Percentiles rank a stretch among this genome's conserved stretches.
These are phyloP conservation scores for Trypanosoma rangeli DNA, from an alignment of 208 protist species.

Conservation along the genomic window DNA sequence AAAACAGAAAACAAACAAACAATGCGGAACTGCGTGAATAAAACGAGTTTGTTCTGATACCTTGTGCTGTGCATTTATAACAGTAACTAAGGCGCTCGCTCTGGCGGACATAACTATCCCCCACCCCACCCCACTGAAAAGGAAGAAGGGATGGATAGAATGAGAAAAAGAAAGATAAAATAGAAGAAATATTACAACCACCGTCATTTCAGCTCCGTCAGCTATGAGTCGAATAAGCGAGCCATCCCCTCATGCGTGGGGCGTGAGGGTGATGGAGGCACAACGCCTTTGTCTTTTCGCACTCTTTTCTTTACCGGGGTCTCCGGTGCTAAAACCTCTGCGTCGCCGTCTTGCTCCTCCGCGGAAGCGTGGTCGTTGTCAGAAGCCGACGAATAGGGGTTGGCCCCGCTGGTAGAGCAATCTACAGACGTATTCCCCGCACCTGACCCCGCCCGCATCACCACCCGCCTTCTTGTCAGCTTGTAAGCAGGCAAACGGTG, in stretches of 20 bases:
- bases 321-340: slow-evolving; percentile 26
- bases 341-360: slow-evolving; percentile 19
- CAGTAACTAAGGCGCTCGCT: slow-evolving; percentile 3
- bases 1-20: slow-evolving; percentile 25
- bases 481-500: slow-evolving; percentile 27
- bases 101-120: too few species aligned
- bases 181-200: too few species aligned
- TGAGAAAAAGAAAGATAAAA: neutral
- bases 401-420: neutral
- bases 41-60: neutral
- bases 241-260: slow-evolving; percentile 3
- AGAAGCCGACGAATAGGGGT: neutral
- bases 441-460: neutral
- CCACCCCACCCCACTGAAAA: too few species aligned
- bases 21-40: neutral
- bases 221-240: neutral
- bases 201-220: neutral
- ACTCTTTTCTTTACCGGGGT: slow-evolving; percentile 29
- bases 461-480: slow-evolving; percentile 13
- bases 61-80: slow-evolving; percentile 7
- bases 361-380: neutral
- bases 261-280: slow-evolving; percentile 30
- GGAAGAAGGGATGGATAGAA: too few species aligned
- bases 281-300: slow-evolving; percentile 8
- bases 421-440: neutral